Evolutionary conservation across 176 grass and related monocot genomes (phyloP).

Genomic region (Musa beccarii): DNA sequence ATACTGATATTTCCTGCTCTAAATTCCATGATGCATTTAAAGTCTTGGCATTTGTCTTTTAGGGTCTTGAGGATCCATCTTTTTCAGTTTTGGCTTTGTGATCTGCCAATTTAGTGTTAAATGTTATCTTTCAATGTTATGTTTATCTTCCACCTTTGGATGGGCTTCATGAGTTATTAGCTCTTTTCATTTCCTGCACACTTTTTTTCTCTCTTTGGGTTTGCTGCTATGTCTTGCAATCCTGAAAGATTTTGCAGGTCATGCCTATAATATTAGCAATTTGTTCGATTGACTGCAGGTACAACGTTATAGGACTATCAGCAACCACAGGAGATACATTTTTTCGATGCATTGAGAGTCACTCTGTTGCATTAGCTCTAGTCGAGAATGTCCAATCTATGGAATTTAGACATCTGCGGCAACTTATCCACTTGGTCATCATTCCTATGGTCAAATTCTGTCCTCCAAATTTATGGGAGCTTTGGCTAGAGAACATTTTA

Average conservation of each 20-base stretch:
- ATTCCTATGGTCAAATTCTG: constrained; percentile 83
- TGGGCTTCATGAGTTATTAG: too few relatives aligned
- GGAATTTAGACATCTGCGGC: constrained; percentile 90
- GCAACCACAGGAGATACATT: constrained; percentile 80
- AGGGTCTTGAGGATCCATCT: too few relatives aligned
- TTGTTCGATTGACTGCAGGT: constrained; percentile 50
- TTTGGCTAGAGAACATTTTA: constrained; percentile 58
- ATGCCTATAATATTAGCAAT: not conserved
- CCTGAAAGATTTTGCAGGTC: not conserved
- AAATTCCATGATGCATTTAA: too few relatives aligned
- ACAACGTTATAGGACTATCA: constrained; percentile 81
- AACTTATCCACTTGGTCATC: constrained; percentile 84
- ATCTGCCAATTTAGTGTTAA: too few relatives aligned
- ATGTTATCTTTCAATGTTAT: too few relatives aligned
- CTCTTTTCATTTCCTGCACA: not conserved
- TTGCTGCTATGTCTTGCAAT: not conserved
- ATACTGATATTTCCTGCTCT: not conserved
- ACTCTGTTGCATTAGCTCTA: constrained; percentile 57
- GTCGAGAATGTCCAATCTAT: constrained; percentile 81
- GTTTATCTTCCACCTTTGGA: too few relatives aligned
- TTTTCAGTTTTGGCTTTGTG: too few relatives aligned
- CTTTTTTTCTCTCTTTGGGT: not conserved
- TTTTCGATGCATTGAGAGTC: constrained; percentile 50
- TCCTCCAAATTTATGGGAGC: constrained; percentile 52
- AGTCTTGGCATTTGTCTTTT: too few relatives aligned